Base-by-base conservation (phyloP, 768 basidiomycete species). In the Infundibulicybe gibba region DNA sequence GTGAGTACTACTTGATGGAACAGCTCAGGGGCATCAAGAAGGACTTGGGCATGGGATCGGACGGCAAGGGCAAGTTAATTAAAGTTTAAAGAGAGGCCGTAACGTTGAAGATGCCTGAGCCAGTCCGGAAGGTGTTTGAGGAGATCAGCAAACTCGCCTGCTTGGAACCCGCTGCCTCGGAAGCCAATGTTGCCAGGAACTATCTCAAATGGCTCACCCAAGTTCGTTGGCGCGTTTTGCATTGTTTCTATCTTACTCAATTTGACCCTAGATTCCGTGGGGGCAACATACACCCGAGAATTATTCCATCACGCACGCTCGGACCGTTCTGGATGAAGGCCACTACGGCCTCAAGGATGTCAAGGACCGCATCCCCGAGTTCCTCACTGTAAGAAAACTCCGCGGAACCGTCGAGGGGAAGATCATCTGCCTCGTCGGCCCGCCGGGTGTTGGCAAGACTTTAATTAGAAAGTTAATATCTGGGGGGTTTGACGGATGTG, bases 381-480 rank as follows among this genome's bases (percentile, higher is more conserved):
- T n/a, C n/a, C n/a, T n/a, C 45, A 93, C 94, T 1, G 94, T 97
- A 1, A 93, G 94, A 15, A 95, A 94, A 62, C 79, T 95, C 0
- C 83, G 94, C 13, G 97, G 97, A 6, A 93, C 88, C 0, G 93
- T 98, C 0, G 72, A 98, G 60, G 97, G n/a, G n/a, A n/a, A n/a
- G n/a, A n/a, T n/a, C n/a, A n/a, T n/a, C n/a, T n/a, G n/a, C n/a
- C n/a, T n/a, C n/a, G n/a, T n/a, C n/a, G n/a, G n/a, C n/a, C n/a
- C n/a, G n/a, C n/a, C n/a, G n/a, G n/a, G n/a, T n/a, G 95, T 99
- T 3, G 95, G 95, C 34, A 97, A 98, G 73, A 98, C 95, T 4
- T 87, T 83, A 46, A 97, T 98, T 38, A 95, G 94, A 40, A 94
- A 94, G 73, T 90, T 85, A 2, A 97, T 99, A 43, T 87, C 97